These are phyloP conservation scores for Pulveroboletus sp. DNA, from an alignment of 768 basidiomycete species.

Conservation along the genomic window DNA sequence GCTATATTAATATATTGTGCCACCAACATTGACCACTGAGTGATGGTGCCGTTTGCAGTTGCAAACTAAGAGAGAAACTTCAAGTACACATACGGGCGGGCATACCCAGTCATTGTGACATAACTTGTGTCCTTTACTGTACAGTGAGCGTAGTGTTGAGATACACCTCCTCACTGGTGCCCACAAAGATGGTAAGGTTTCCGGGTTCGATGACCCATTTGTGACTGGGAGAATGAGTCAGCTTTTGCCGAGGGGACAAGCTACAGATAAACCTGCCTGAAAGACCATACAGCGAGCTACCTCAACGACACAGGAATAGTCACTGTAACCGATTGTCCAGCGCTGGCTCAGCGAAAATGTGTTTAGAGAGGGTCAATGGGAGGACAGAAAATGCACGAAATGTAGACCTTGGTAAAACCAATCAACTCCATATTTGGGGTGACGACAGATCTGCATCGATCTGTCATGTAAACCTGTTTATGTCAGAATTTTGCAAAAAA, in stretches of 20 bases:
- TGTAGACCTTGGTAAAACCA: constrained; percentile 59
- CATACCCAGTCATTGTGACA: too few relatives aligned
- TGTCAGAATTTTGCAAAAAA: neutral
- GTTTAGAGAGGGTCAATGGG: too few relatives aligned
- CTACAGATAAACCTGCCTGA: constrained; percentile 2
- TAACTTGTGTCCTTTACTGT: neutral
- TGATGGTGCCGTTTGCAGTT: too few relatives aligned
- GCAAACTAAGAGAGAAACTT: too few relatives aligned
- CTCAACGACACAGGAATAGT: constrained; percentile 16
- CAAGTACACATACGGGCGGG: too few relatives aligned
- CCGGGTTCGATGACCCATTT: constrained; percentile 63
- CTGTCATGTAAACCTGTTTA: constrained; percentile 57
- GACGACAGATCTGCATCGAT: constrained; percentile 58
- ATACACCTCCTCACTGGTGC: constrained; percentile 58
- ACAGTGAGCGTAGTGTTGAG: constrained; percentile 41
- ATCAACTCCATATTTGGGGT: constrained; percentile 61
- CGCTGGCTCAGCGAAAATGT: constrained; percentile 1
- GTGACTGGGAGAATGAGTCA: constrained; percentile 25
- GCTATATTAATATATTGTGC: too few relatives aligned
- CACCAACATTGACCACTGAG: too few relatives aligned
- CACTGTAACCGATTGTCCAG: constrained; percentile 16
- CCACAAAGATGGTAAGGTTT: constrained; percentile 55
- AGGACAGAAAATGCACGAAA: constrained; percentile 44
- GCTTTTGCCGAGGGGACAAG: neutral
- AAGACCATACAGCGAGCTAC: constrained; percentile 21